Conservation (phyloP, 805 yeast genomes). For the Suhomyces canberraensis region DNA sequence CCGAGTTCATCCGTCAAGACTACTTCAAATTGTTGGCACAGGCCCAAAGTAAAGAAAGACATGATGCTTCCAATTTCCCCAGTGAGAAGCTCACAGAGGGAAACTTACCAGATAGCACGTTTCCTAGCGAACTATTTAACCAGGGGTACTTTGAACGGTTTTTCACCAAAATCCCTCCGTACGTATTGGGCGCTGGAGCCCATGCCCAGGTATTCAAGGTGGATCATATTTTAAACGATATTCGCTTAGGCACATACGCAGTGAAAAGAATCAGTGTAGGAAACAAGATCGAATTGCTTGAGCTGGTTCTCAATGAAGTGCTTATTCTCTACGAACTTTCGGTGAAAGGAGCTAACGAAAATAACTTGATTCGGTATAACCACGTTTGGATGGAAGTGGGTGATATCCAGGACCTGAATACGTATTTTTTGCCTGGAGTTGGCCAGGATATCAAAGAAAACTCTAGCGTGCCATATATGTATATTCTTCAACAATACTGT, state of each 20-base stretch:
- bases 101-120: background rate
- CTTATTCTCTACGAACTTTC: slow-evolving; percentile 59
- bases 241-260: slow-evolving; percentile 76
- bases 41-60: slow-evolving; percentile 15
- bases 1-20: slow-evolving; percentile 32
- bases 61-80: slow-evolving; percentile 2
- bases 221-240: slow-evolving; percentile 70
- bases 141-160: slow-evolving; percentile 80
- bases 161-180: slow-evolving; percentile 54
- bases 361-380: slow-evolving; percentile 75
- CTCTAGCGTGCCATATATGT: slow-evolving; percentile 63
- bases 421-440: slow-evolving; percentile 21
- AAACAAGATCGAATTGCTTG: slow-evolving; percentile 63
- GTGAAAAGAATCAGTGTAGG: slow-evolving; percentile 84
- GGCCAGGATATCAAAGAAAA: slow-evolving; percentile 7
- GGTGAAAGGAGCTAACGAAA: slow-evolving; percentile 39
- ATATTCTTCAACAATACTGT: slow-evolving; percentile 82
- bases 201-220: slow-evolving; percentile 84
- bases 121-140: slow-evolving; percentile 52
- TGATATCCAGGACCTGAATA: slow-evolving; percentile 46
- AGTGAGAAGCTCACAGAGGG: background rate
- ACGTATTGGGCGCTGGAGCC: slow-evolving; percentile 73
- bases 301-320: slow-evolving; percentile 74
- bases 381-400: slow-evolving; percentile 88
- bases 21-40: slow-evolving; percentile 35